Evolutionary conservation across 2,329 filamentous ascomycete genomes (phyloP).

Genomic region (Fusarium chuoi): DNA sequence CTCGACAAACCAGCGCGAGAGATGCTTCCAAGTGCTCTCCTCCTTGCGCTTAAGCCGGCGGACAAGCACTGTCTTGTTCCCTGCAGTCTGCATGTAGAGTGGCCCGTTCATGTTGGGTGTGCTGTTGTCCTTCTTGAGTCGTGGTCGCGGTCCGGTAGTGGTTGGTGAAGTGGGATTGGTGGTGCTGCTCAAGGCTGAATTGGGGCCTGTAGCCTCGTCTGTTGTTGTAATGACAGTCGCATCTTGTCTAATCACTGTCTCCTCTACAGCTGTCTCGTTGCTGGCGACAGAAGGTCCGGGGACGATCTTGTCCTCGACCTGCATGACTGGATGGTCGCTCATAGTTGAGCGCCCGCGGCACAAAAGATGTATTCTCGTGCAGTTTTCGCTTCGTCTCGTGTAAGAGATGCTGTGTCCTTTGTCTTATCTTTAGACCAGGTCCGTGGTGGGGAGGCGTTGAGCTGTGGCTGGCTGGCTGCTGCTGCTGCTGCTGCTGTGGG

Average conservation of each 20-base stretch:
- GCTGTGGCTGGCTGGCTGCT: slow-evolving; percentile 28
- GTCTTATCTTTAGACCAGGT: background rate
- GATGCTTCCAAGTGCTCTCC: slow-evolving; percentile 68
- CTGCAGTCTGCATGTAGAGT: slow-evolving; percentile 66
- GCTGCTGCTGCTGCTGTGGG: slow-evolving; percentile 1
- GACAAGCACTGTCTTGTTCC: slow-evolving; percentile 63
- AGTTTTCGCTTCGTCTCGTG: slow-evolving; percentile 16
- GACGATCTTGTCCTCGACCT: slow-evolving; percentile 41
- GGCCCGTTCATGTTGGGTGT: slow-evolving; percentile 63
- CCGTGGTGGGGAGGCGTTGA: slow-evolving; percentile 9
- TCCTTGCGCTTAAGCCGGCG: slow-evolving; percentile 70
- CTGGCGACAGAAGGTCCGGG: slow-evolving; percentile 15
- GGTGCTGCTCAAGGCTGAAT: slow-evolving; percentile 12
- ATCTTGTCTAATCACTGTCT: slow-evolving; percentile 16
- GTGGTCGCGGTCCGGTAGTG: slow-evolving; percentile 39
- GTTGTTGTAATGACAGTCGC: slow-evolving; percentile 10
- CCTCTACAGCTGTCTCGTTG: slow-evolving; percentile 26
- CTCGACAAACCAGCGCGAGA: slow-evolving; percentile 76
- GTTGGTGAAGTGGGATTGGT: slow-evolving; percentile 28
- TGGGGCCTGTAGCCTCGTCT: slow-evolving; percentile 4
- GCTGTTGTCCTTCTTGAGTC: slow-evolving; percentile 48
- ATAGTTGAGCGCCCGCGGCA: slow-evolving; percentile 34
- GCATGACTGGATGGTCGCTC: slow-evolving; percentile 43
- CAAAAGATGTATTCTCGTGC: slow-evolving; percentile 7
- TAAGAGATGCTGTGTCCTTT: slow-evolving; percentile 25